Evolutionary conservation across 306 rosid genomes (phyloP), one percentile per base, ranked within the genome.

Genomic region (Medicago lupulina): DNA sequence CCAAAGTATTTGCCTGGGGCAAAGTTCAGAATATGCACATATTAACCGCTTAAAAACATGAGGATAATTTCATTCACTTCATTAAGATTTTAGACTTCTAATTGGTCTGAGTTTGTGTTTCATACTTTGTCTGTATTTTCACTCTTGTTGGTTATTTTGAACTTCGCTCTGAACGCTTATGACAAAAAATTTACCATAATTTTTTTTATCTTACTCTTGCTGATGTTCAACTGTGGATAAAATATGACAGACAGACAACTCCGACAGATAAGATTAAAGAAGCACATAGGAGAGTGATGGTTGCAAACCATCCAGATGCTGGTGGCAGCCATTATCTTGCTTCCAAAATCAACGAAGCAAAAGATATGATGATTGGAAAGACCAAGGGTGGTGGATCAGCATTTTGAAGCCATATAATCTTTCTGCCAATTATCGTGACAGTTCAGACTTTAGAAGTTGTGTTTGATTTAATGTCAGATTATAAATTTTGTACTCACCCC

Each of bases 291-390:
- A 94, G 89, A 87, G 97, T 94, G 84, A 94, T 94, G 97, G 86
- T 91, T 28, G 98, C 98, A 28, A 94, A 94, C 83, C 97, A 94
- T 87, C 98, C 98, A 2, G 98, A 94, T 77, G 94, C 97, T 1
- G 98, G 97, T 19, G 97, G 98, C 53, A 94, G 98, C 85, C 98
- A 94, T 79, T 94, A 88, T 86, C 96, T 94, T 69, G 98, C 98
- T n/a, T 91, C 97, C 8, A 94, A 94, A 83, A 86, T 94, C 31
- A 94, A 94, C 19, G 98, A 94, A 85, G 98, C 97, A 15, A 94
- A 94, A 85, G 98, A 94, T 11, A 1, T 87, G 58, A 38, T 94
- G 74, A 83, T 91, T 38, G 91, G 96, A 51, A 88, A 85, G 84
- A 82, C 82, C 71, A 94, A 83, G 78, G 85, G 90, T 16, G 74